Evolutionary conservation across 768 basidiomycete species (phyloP).

Genomic region (Cystofilobasidium bisporidii): DNA sequence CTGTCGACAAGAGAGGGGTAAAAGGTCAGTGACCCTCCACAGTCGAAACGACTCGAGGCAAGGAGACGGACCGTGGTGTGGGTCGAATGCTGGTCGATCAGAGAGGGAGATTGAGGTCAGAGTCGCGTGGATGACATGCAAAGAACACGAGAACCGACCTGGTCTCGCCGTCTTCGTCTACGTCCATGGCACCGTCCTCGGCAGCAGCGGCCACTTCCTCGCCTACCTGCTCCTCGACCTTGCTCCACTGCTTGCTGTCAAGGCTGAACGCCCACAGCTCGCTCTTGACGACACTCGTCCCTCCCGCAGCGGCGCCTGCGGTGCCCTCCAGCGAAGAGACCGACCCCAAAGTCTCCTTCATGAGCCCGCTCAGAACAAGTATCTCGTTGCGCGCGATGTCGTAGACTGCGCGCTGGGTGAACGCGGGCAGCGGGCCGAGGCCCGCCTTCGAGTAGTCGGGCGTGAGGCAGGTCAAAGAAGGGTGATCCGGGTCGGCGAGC

Average conservation of each 20-base stretch:
- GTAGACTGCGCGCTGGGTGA: slow-evolving; percentile 17
- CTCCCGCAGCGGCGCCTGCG: neutral
- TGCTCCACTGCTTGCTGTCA: neutral
- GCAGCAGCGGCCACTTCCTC: neutral
- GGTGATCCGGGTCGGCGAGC: neutral
- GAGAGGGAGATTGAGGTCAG: no score
- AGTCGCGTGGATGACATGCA: neutral
- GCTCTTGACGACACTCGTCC: slow-evolving; percentile 2
- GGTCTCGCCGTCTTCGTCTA: slow-evolving; percentile 2
- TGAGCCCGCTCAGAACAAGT: slow-evolving; percentile 12
- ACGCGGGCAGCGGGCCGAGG: slow-evolving; percentile 14
- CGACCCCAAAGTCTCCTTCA: slow-evolving; percentile 6
- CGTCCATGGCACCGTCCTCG: slow-evolving; percentile 3
- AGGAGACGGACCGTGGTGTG: neutral
- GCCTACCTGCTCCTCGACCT: neutral
- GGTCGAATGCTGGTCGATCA: slow-evolving; percentile 11
- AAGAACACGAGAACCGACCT: neutral
- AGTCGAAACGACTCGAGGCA: no score
- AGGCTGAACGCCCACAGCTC: slow-evolving; percentile 18
- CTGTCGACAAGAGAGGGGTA: neutral
- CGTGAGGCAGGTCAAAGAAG: neutral
- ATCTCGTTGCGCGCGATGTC: slow-evolving; percentile 10
- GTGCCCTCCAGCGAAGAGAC: no score
- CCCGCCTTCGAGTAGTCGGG: slow-evolving; percentile 6
- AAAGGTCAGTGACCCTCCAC: no score